Evolutionary conservation across 805 yeast species (phyloP), one percentile per base, ranked within the genome.

Genomic region (Metschnikowia arizonensis): DNA sequence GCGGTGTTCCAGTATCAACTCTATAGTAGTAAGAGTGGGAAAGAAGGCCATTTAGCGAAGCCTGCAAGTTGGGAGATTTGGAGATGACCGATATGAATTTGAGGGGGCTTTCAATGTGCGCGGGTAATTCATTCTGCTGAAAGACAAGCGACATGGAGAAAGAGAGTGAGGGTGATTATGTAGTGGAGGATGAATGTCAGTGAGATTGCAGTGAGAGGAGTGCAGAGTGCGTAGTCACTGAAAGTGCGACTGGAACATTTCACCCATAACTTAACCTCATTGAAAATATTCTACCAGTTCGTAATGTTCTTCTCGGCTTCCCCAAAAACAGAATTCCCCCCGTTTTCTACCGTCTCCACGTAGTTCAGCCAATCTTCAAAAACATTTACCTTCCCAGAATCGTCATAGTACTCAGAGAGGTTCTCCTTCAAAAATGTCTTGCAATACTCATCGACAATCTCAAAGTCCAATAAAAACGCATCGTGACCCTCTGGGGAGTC

Each of bases 401-500:
- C 42, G 21, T 57, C 62, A 73, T 80, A 82, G 48, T 83, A 72
- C 24, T 81, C 85, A 1, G 82, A 74, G 44, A 83, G 66, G 45
- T 81, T 71, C 33, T 68, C 64, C 19, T 65, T 66, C 58, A 91
- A 73, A 64, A 91, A 93, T 3, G 77, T 78, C 35, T 78, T 65
- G 43, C 95, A 81, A 52, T 83, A 71, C 30, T 77, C 72, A 62
- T 93, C 87, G 46, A 93, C 88, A 42, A 81, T 79, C 40, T 80
- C 83, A 63, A 93, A 93, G 64, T 93, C 99, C 39, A 93, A 72
- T 49, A 93, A 68, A 60, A 93, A 93, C 2, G 98, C 99, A 69
- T 93, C 99, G 60, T 93, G 99, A 14, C 99, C 99, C 57, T 93
- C 99, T 10, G 91, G 93, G 1, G 97, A 89, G 50, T 85, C 79